Conservation (phyloP, 768 basidiomycete genomes). For the Artomyces pyxidatus region DNA sequence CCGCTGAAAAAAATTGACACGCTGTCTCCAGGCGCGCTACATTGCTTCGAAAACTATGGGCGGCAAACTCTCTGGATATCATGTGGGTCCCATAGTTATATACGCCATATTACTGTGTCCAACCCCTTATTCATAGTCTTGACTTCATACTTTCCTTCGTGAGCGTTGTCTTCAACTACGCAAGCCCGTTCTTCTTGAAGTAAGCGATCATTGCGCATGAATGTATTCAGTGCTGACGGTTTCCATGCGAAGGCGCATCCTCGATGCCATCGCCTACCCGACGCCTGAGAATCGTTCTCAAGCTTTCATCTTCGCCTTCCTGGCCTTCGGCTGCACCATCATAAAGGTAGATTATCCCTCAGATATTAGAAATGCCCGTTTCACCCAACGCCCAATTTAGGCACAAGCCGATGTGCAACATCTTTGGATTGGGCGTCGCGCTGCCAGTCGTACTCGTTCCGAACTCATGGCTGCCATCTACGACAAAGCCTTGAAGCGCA, state of each 20-base stretch:
- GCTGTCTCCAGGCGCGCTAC: conserved; percentile 21
- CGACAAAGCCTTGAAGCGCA: conserved; percentile 78
- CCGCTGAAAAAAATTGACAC: not conserved
- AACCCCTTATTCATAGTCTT: conserved; percentile 20
- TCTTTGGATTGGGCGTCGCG: conserved; percentile 77
- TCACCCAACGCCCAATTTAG: not conserved
- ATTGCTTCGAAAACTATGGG: conserved; percentile 36
- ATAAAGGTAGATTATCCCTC: conserved; percentile 34
- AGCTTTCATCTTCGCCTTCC: conserved; percentile 74
- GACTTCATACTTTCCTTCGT: conserved; percentile 63
- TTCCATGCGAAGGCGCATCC: conserved; percentile 33
- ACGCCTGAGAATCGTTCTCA: conserved; percentile 42
- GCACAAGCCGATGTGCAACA: conserved; percentile 60
- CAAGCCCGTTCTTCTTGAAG: conserved; percentile 80
- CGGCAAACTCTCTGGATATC: conserved; percentile 39
- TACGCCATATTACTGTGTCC: not conserved
- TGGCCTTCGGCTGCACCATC: conserved; percentile 58
- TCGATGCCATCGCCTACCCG: conserved; percentile 47
- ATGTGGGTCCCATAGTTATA: conserved; percentile 14
- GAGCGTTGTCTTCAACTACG: conserved; percentile 70
- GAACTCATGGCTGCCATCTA: conserved; percentile 85
- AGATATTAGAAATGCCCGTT: not conserved
- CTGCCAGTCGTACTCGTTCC: conserved; percentile 57
- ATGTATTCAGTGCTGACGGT: not conserved
- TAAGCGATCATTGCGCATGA: not conserved